Evolutionary conservation across 352 stramenopile genomes (phyloP).

Genomic region (Phytophthora capsici): DNA sequence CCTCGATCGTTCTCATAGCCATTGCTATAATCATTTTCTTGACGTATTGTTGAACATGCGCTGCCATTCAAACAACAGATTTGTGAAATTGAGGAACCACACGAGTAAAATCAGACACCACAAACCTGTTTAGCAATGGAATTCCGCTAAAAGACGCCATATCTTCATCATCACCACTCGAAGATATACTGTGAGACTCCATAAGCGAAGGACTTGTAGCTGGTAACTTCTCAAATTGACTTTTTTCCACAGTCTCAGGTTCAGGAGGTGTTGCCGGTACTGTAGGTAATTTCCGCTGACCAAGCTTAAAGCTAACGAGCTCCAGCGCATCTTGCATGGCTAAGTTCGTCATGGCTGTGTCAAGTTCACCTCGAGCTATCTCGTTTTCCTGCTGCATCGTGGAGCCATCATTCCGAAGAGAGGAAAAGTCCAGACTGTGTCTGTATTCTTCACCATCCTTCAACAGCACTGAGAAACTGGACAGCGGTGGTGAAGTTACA

Average conservation of each 20-base stretch:
- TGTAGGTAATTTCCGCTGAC: conserved; percentile 17
- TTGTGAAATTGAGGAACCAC: background rate
- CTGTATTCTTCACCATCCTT: conserved; percentile 26
- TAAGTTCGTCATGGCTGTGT: conserved; percentile 7
- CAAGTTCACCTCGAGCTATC: background rate
- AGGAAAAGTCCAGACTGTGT: conserved; percentile 24
- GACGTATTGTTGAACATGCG: background rate
- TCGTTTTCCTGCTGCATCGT: conserved; percentile 4
- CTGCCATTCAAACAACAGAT: background rate
- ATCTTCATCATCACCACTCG: conserved; percentile 33
- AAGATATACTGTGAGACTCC: conserved; percentile 31
- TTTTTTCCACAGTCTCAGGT: background rate
- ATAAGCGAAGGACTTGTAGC: background rate
- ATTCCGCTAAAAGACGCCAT: conserved; percentile 10
- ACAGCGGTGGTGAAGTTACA: conserved; percentile 44
- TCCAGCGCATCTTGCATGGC: conserved; percentile 38
- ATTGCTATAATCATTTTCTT: no score
- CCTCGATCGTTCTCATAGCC: conserved; percentile 50
- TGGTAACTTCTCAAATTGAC: background rate
- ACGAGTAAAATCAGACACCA: no score
- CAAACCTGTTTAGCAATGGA: conserved; percentile 38
- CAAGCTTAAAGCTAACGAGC: conserved; percentile 43
- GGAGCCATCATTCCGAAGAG: conserved; percentile 19
- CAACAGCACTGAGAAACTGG: conserved; percentile 46
- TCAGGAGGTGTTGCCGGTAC: background rate